Base-by-base conservation (phyloP, 805 yeast species). In the Phaffomyces opuntiae region DNA sequence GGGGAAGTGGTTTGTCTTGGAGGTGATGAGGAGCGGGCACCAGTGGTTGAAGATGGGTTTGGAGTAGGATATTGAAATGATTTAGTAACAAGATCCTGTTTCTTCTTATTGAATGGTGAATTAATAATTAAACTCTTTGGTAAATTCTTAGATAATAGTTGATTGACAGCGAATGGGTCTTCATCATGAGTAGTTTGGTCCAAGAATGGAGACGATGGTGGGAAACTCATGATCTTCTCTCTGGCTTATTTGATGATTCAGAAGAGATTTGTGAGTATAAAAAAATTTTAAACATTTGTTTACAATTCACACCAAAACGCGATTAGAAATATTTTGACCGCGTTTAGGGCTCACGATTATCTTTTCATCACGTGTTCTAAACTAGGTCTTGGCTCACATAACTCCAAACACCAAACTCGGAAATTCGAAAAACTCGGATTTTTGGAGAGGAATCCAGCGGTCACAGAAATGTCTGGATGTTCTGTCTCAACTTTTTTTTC, bases 1-100 rank as follows among this genome's bases (percentile, higher is more conserved):
- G 36, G 36, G 11, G 36, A 16, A 6, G n/a, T 37, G 12, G 42
- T 47, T 2, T 39, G 31, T 49, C 62, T 54, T 6, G 48, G 51
- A 11, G 64, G 71, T 2, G 73, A 67, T 1, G 72, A 67, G 1
- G 69, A 63, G 38, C 64, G 55, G 16, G 46, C 52, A 16, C 77
- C 79, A 7, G 67, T 54, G 7, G 78, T 72, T 1, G 81, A 76
- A 1, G 88, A 81, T 0, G 91, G 89, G 52, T 80, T 76, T 19
- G 91, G 91, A 1, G 89, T 83, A 12, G 87, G 87, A 54, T 80
- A 80, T 9, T 68, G 68, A 24, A 49, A 45, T 33, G 61, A 55
- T 38, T 54, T 63, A 46, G 54, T 19, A 17, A 19, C 37, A 9
- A 33, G 14, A 13, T n/a, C 34, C 5, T 11, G 39, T 17, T 35